These are phyloP conservation scores for Guyanaporus albipodus DNA, from an alignment of 768 basidiomycete genomes.

Conservation along the genomic window DNA sequence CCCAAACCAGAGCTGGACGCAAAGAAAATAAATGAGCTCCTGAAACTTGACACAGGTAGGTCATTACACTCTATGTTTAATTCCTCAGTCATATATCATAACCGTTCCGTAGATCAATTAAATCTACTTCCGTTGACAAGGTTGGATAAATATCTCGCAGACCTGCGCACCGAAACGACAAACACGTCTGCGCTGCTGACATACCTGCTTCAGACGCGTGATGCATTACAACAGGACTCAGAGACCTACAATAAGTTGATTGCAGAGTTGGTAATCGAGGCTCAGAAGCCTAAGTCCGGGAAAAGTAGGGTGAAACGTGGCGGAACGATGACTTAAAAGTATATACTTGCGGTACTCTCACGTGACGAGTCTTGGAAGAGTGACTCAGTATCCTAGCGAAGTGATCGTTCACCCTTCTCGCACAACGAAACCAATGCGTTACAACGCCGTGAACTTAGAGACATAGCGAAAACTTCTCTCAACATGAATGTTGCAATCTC, in stretches of 20 bases:
- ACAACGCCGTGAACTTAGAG: not conserved
- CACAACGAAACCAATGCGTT: not conserved
- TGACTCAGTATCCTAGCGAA: too few species aligned
- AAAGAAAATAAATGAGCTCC: slow-evolving; percentile 58
- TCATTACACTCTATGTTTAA: not conserved
- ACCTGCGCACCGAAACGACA: slow-evolving; percentile 69
- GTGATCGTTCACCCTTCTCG: too few species aligned
- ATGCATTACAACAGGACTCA: slow-evolving; percentile 80
- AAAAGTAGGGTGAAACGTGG: slow-evolving; percentile 51
- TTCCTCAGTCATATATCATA: slow-evolving; percentile 3
- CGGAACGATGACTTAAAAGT: slow-evolving; percentile 38
- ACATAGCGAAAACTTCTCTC: not conserved
- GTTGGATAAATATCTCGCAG: slow-evolving; percentile 62
- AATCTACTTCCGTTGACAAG: slow-evolving; percentile 64
- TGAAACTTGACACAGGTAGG: slow-evolving; percentile 67
- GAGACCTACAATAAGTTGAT: slow-evolving; percentile 90
- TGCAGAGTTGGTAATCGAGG: slow-evolving; percentile 88
- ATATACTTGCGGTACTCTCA: not conserved
- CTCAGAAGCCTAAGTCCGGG: slow-evolving; percentile 74
- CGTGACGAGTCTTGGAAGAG: slow-evolving; percentile 16
- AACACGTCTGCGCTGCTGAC: slow-evolving; percentile 74
- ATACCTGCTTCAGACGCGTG: slow-evolving; percentile 75
- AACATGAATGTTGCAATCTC: slow-evolving; percentile 89
- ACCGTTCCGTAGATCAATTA: slow-evolving; percentile 52
- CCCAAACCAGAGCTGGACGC: slow-evolving; percentile 72